These are phyloP conservation scores for Fusarium verticillioides DNA, from an alignment of 2,329 filamentous ascomycete genomes.

Conservation along the genomic window DNA sequence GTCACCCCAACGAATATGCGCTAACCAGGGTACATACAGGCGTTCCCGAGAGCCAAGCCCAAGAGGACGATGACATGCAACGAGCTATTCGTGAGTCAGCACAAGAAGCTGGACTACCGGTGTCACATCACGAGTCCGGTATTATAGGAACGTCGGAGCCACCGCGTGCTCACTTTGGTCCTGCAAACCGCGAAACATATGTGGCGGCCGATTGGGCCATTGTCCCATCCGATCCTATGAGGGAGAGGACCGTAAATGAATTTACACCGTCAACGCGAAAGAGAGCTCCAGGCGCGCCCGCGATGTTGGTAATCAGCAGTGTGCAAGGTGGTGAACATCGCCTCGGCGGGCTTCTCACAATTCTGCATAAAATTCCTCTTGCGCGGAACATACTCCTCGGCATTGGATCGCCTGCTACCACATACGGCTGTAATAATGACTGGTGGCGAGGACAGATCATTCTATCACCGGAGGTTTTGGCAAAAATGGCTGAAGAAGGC, in stretches of 20 bases:
- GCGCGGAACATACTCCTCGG: slow-evolving; percentile 66
- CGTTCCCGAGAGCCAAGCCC: slow-evolving; percentile 50
- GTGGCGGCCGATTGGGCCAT: slow-evolving; percentile 68
- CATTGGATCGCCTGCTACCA: slow-evolving; percentile 53
- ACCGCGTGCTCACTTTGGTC: slow-evolving; percentile 66
- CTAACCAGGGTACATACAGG: slow-evolving; percentile 50
- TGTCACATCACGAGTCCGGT: slow-evolving; percentile 62
- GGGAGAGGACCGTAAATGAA: slow-evolving; percentile 30
- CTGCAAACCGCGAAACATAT: slow-evolving; percentile 67
- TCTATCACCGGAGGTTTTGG: slow-evolving; percentile 51
- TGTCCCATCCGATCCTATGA: slow-evolving; percentile 55
- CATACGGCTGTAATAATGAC: slow-evolving; percentile 65
- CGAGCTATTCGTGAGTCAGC: slow-evolving; percentile 67
- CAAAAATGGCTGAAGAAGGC: slow-evolving; percentile 47
- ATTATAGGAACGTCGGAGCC: slow-evolving; percentile 54
- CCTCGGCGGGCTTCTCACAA: slow-evolving; percentile 66
- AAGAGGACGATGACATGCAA: slow-evolving; percentile 67
- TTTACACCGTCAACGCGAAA: slow-evolving; percentile 56
- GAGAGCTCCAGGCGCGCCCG: slow-evolving; percentile 56
- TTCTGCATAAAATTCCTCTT: slow-evolving; percentile 69
- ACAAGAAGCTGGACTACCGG: slow-evolving; percentile 59
- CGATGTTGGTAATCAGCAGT: slow-evolving; percentile 59
- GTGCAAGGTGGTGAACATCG: slow-evolving; percentile 52
- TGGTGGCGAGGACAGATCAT: slow-evolving; percentile 73
- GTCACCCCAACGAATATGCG: slow-evolving; percentile 23